These are phyloP conservation scores for Colletotrichum sidae DNA, from an alignment of 2,329 filamentous ascomycete genomes.

Conservation along the genomic window DNA sequence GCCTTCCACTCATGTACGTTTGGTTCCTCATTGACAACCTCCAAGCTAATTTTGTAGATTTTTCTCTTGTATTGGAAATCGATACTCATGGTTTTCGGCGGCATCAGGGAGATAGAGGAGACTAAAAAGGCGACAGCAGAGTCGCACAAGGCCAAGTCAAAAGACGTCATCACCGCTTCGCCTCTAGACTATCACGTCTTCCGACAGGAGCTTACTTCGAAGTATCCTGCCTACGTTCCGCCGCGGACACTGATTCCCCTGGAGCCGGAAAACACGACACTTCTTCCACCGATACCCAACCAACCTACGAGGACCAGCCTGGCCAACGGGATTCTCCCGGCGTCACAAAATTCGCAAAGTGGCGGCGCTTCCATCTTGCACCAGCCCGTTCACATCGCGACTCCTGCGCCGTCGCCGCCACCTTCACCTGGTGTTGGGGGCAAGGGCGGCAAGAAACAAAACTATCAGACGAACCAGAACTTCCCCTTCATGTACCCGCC, in stretches of 20 bases:
- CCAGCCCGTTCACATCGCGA: slow-evolving; percentile 98
- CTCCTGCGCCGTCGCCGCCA: slow-evolving; percentile 93
- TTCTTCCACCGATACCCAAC: slow-evolving; percentile 86
- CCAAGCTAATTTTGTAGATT: slow-evolving; percentile 60
- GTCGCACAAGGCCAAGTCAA: slow-evolving; percentile 68
- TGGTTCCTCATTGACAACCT: slow-evolving; percentile 40
- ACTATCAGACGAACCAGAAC: slow-evolving; percentile 99
- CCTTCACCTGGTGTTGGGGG: slow-evolving; percentile 88
- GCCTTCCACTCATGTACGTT: slow-evolving; percentile 72
- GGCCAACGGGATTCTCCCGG: slow-evolving; percentile 71
- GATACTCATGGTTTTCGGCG: slow-evolving; percentile 86
- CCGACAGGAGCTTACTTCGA: slow-evolving; percentile 95
- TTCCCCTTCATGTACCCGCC: slow-evolving; percentile 98
- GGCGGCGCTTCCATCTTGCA: slow-evolving; percentile 85
- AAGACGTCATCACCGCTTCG: slow-evolving; percentile 89
- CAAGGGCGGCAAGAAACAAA: slow-evolving; percentile 97
- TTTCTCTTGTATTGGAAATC: slow-evolving; percentile 93
- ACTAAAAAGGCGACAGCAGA: slow-evolving; percentile 80
- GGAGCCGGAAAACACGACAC: slow-evolving; percentile 90
- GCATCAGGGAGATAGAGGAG: slow-evolving; percentile 76
- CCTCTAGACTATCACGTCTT: slow-evolving; percentile 97
- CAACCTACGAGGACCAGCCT: slow-evolving; percentile 73
- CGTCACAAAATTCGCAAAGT: slow-evolving; percentile 63
- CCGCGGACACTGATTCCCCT: slow-evolving; percentile 85
- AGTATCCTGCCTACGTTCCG: slow-evolving; percentile 96